Evolutionary conservation across 352 stramenopile species (phyloP).

Genomic region (Globisporangium recalcitrans): DNA sequence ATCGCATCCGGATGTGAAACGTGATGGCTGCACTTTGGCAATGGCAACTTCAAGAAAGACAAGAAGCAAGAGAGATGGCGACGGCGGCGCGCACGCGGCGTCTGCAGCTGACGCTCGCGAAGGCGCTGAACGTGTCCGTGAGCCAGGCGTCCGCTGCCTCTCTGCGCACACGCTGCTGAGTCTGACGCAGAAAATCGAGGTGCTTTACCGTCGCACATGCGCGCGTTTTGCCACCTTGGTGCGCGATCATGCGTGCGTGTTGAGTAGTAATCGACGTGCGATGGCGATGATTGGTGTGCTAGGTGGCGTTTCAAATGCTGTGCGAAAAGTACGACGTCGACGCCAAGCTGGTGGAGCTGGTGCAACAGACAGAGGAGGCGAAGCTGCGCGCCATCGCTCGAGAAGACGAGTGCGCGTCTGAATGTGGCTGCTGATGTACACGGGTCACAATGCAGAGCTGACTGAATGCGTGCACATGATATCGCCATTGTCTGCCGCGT

Average conservation of each 20-base stretch:
- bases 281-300: not conserved
- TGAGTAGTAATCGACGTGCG: not conserved
- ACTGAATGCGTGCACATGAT: not conserved
- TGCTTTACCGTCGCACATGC: not conserved
- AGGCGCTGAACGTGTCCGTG: conserved; percentile 58
- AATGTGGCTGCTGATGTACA: not conserved
- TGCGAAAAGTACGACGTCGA: conserved; percentile 47
- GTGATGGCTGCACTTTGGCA: not conserved
- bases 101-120: conserved; percentile 60
- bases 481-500: not conserved
- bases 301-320: conserved; percentile 45
- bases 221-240: no score
- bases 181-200: conserved; percentile 48
- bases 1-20: not conserved
- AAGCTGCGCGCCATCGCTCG: conserved; percentile 30
- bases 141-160: conserved; percentile 40
- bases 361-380: conserved; percentile 36
- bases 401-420: conserved; percentile 17
- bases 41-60: conserved; percentile 3
- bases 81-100: conserved; percentile 28
- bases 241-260: no score
- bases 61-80: no score
- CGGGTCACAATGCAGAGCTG: not conserved
- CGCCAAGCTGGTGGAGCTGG: conserved; percentile 33
- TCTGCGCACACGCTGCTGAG: conserved; percentile 48